A percentile compares a stretch with the other conserved stretches of the same genome.
These are phyloP conservation scores for Labyrinthula sp. DNA, from an alignment of 352 stramenopile genomes.

Conservation along the genomic window DNA sequence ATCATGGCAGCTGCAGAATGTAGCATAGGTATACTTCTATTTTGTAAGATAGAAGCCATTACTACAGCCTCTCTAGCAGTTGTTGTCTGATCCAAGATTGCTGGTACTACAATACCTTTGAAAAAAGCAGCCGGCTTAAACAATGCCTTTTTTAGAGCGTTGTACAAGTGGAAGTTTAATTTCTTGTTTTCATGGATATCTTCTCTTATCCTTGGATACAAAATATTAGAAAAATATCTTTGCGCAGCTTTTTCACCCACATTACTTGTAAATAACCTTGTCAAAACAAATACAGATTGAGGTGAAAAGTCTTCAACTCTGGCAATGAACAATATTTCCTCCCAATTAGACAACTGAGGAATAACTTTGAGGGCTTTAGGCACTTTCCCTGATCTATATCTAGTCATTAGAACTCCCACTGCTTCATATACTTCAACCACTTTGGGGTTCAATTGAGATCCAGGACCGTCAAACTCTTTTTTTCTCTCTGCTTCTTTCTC, in stretches of 20 bases:
- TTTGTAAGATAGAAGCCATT: conserved; percentile 81
- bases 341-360: conserved; percentile 91
- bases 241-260: conserved; percentile 96
- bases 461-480: too few species aligned
- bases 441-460: conserved; percentile 70
- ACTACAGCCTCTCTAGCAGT: conserved; percentile 90
- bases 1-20: conserved; percentile 95
- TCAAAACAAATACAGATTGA: conserved; percentile 88
- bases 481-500: too few species aligned
- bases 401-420: conserved; percentile 84
- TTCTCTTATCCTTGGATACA: conserved; percentile 78
- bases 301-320: conserved; percentile 88
- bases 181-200: conserved; percentile 92
- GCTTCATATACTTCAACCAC: conserved; percentile 94
- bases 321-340: conserved; percentile 89
- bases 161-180: conserved; percentile 98
- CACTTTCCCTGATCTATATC: conserved; percentile 91
- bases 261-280: conserved; percentile 93
- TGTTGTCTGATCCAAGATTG: conserved; percentile 76
- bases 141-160: conserved; percentile 88
- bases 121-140: conserved; percentile 99
- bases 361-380: conserved; percentile 99
- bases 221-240: conserved; percentile 93
- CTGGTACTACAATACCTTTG: conserved; percentile 93
- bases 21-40: conserved; percentile 92